Base-by-base conservation (phyloP, 768 basidiomycete species). In the Butyriboletus loyo region DNA sequence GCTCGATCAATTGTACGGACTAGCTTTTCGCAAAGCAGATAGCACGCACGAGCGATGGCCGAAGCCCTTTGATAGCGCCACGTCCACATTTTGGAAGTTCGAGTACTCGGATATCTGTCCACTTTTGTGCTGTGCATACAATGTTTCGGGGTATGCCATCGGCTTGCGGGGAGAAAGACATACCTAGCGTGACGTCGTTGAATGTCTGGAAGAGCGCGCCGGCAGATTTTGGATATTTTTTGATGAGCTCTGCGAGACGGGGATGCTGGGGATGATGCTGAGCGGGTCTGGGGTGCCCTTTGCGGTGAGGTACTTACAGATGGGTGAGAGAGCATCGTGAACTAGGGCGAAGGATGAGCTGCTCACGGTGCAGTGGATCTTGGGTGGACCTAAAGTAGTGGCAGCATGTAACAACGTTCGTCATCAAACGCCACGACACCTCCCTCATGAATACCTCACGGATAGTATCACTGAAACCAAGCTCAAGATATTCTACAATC, bases 191-290 rank as follows among this genome's bases (percentile, higher is more conserved):
- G 28, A 91, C 67, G 53, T 92, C 88, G 64, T 90, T 90, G 71
- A 85, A 89, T 1, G 84, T 76, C 66, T 90, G 88, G 63, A 89
- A 87, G 9, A 90, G 68, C 22, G 78, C 73, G 13, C 83, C 77
- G 3, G 83, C 82, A 15, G 77, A 69, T 24, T 66, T 73, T 32
- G 88, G 87, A 60, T 90, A 90, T 65, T 83, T 87, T 11, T 60
- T 54, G 24, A 86, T 55, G 36, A 83, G 61, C 4, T 70, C 67
- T 10, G 78, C 69, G 25, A 89, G 73, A 5, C 62, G 71, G 39
- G 72, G 58, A 56, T 80, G 77, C 84, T 84, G 52, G 22, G 10
- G 28, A 22, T 14, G 36, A 13, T 30, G 41, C 15, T 57, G 32
- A 62, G 53, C 30, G 13, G n/a, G 48, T 46, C 31, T 30, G 32